A percentile compares a stretch with the other conserved stretches of the same genome.
Evolutionary conservation across 805 yeast genomes (phyloP).

Genomic region (Komagataella pastoris): DNA sequence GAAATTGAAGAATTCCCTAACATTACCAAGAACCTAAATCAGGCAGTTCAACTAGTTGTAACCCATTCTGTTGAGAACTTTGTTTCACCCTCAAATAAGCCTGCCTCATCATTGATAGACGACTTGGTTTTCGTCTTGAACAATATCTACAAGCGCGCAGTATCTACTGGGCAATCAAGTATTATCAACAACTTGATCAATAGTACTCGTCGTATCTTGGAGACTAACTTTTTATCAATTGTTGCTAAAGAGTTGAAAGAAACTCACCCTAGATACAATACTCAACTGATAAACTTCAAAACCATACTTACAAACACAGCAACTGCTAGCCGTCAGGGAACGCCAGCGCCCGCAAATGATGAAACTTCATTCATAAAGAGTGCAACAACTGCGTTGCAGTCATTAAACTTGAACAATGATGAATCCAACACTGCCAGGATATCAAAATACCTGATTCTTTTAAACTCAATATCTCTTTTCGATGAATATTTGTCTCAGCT

Average conservation of each 20-base stretch:
- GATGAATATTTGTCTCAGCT: conserved; percentile 43
- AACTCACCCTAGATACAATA: conserved; percentile 23
- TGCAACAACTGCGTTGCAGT: conserved; percentile 22
- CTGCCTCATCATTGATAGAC: conserved; percentile 69
- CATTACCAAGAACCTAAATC: conserved; percentile 19
- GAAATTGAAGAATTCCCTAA: conserved; percentile 70
- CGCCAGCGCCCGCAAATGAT: conserved; percentile 14
- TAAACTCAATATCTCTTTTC: conserved; percentile 63
- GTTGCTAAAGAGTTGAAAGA: conserved; percentile 32
- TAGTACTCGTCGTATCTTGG: conserved; percentile 45
- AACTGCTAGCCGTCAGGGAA: conserved; percentile 8
- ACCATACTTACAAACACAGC: conserved; percentile 5
- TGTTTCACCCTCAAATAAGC: conserved; percentile 13
- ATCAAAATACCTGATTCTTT: conserved; percentile 46
- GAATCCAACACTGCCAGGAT: conserved; percentile 34
- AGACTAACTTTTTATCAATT: conserved; percentile 49
- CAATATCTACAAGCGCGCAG: conserved; percentile 46
- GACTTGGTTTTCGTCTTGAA: conserved; percentile 69
- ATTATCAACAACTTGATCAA: conserved; percentile 41
- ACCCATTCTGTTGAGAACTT: conserved; percentile 6
- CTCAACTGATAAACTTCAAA: conserved; percentile 13
- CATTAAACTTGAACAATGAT: conserved; percentile 20
- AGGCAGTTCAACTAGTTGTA: conserved; percentile 13
- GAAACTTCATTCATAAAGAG: conserved; percentile 14
- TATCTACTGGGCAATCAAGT: conserved; percentile 57